Conservation (phyloP, 768 basidiomycete species). For the Lyophyllum atratum region DNA sequence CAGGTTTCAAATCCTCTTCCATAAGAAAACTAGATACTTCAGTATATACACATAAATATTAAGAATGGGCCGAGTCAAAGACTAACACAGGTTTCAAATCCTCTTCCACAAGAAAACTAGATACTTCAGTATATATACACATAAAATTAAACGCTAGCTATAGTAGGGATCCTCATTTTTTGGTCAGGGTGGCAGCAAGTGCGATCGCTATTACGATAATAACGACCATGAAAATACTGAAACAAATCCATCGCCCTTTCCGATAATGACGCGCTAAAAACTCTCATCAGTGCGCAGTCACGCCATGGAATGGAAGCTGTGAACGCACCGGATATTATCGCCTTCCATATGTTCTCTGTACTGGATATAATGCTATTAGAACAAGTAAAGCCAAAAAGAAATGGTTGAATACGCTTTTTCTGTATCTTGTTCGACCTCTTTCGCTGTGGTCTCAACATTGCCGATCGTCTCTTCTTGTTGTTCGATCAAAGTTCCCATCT, state of each 20-base stretch:
- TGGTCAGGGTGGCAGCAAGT: conserved; percentile 48
- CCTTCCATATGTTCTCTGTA: conserved; percentile 60
- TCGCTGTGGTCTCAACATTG: conserved; percentile 62
- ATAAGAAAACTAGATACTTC: not conserved
- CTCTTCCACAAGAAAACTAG: not conserved
- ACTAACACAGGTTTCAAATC: not conserved
- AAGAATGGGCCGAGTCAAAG: no score
- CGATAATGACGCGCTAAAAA: conserved; percentile 63
- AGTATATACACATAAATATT: conserved; percentile 7
- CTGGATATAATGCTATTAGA: conserved; percentile 34
- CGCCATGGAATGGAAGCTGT: conserved; percentile 13
- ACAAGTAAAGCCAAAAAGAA: not conserved
- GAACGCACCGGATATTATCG: conserved; percentile 55
- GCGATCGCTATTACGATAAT: conserved; percentile 59
- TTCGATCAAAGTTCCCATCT: conserved; percentile 80
- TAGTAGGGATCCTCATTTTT: conserved; percentile 8
- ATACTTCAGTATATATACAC: conserved; percentile 4
- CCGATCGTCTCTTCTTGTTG: conserved; percentile 80
- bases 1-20: not conserved
- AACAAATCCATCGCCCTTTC: conserved; percentile 87
- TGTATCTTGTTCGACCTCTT: conserved; percentile 66
- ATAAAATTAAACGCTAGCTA: conserved; percentile 3
- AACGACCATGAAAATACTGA: conserved; percentile 59
- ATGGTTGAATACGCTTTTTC: conserved; percentile 55
- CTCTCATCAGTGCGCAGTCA: not conserved